phyloP scores from a whole-genome alignment of 148 eudicot genomes.

The Dysphania ambrosioides region DNA sequence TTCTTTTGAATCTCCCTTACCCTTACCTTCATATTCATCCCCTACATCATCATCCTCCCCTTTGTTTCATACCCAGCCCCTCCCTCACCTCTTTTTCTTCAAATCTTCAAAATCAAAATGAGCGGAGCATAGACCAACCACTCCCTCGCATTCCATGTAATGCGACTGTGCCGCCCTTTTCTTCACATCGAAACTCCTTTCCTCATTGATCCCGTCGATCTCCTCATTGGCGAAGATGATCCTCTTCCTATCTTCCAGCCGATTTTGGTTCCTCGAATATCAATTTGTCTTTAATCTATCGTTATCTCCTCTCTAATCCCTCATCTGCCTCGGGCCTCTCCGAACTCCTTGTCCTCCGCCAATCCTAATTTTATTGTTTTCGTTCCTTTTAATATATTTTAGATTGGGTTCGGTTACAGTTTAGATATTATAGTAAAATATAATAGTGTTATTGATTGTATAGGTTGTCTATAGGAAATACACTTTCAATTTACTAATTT shows the following conservation, averaged over 20 bases:
- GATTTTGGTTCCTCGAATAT: conserved; percentile 13
- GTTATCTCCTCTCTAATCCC: conserved; percentile 59
- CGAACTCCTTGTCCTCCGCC: conserved; percentile 91
- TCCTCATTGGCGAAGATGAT: conserved; percentile 76
- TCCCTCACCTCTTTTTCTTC: too few relatives aligned
- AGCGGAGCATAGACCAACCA: conserved; percentile 46
- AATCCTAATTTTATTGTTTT: conserved; percentile 32
- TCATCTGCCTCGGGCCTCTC: conserved; percentile 71
- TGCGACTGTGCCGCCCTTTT: conserved; percentile 84
- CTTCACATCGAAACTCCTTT: conserved; percentile 83
- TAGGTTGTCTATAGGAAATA: too few relatives aligned
- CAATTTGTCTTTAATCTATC: conserved; percentile 47
- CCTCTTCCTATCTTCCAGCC: conserved; percentile 36
- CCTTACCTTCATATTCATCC: too few relatives aligned
- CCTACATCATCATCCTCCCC: too few relatives aligned
- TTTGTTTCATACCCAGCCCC: too few relatives aligned
- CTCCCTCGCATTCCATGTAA: conserved; percentile 90
- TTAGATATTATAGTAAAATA: too few relatives aligned
- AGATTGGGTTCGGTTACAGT: too few relatives aligned
- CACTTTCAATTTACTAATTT: too few relatives aligned
- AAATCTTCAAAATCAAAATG: conserved; percentile 24
- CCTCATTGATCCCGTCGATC: conserved; percentile 72
- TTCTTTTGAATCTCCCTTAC: too few relatives aligned
- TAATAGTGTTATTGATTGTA: too few relatives aligned
- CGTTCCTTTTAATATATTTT: too few relatives aligned